Conservation (phyloP, 2,329 filamentous ascomycete species). For the Stagonosporopsis cucurbitacearum region DNA sequence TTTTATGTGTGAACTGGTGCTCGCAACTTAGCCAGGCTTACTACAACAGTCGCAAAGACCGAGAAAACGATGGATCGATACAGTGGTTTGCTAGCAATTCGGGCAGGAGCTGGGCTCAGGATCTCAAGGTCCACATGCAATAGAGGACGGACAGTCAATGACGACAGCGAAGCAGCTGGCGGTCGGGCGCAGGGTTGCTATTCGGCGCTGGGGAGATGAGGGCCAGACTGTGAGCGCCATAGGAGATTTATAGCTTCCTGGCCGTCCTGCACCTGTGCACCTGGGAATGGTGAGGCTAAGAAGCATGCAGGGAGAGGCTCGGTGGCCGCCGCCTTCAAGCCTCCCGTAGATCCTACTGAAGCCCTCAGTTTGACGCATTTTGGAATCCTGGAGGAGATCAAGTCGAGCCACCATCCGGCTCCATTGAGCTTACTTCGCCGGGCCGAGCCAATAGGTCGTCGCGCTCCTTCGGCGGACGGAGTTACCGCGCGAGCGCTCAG, state of each 20-base stretch:
- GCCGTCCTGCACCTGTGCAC: background rate
- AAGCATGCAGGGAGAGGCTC: constrained; percentile 33
- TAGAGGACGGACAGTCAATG: constrained; percentile 13
- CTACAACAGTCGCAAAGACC: constrained; percentile 18
- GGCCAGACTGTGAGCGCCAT: constrained; percentile 23
- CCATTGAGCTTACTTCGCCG: constrained; percentile 25
- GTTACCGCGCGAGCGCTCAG: constrained; percentile 11
- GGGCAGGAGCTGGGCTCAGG: constrained; percentile 11
- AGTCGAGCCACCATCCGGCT: constrained; percentile 40
- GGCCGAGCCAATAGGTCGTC: constrained; percentile 33
- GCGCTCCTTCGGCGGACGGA: constrained; percentile 20
- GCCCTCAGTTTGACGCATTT: constrained; percentile 34
- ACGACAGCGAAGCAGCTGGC: constrained; percentile 17
- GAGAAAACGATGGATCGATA: constrained; percentile 9
- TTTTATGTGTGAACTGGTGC: constrained; percentile 22
- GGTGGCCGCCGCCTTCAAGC: constrained; percentile 38
- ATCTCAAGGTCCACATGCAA: constrained; percentile 23
- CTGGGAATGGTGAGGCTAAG: constrained; percentile 12
- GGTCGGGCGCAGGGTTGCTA: constrained; percentile 20
- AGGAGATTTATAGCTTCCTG: constrained; percentile 37
- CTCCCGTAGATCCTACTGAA: constrained; percentile 36
- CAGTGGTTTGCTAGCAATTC: constrained; percentile 4
- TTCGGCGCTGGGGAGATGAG: constrained; percentile 21
- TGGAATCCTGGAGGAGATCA: constrained; percentile 43
- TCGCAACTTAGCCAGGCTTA: constrained; percentile 31